Percentiles rank a stretch among this genome's conserved stretches.
Conservation (phyloP, 768 basidiomycete genomes). For the Auriculariales sp. region DNA sequence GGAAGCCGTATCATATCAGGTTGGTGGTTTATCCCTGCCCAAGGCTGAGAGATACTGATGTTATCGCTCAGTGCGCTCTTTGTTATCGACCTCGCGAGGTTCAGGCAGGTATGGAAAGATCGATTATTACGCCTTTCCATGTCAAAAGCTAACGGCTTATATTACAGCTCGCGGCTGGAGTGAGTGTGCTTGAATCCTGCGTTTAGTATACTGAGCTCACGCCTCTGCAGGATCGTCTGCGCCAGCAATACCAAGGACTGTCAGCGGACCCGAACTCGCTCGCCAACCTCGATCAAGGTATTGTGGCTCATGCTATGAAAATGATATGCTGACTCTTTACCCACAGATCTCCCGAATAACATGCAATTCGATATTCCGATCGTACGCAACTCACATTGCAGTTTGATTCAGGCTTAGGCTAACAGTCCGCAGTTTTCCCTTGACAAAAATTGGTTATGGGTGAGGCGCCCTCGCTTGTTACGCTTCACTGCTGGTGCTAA, state of each 20-base stretch:
- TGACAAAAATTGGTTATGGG: constrained; percentile 93
- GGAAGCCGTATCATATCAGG: constrained; percentile 91
- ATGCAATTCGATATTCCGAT: constrained; percentile 87
- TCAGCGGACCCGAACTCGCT: constrained; percentile 91
- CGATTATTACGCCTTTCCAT: constrained; percentile 20
- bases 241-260: constrained; percentile 82
- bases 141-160: neutral
- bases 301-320: constrained; percentile 1
- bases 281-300: constrained; percentile 89
- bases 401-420: neutral
- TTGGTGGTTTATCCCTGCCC: constrained; percentile 18
- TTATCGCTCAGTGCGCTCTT: constrained; percentile 88
- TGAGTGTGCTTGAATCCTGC: constrained; percentile 15
- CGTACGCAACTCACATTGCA: constrained; percentile 30
- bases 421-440: constrained; percentile 52
- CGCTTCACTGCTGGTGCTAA: constrained; percentile 4
- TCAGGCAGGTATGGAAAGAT: constrained; percentile 58
- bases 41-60: neutral
- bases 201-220: neutral
- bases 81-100: constrained; percentile 87
- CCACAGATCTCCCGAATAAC: constrained; percentile 84
- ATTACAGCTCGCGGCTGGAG: constrained; percentile 42
- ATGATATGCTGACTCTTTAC: neutral
- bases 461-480: constrained; percentile 20
- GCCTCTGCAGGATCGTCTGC: constrained; percentile 56